Evolutionary conservation across 345 rosid species (phyloP).

Genomic region (Toxicodendron radicans): DNA sequence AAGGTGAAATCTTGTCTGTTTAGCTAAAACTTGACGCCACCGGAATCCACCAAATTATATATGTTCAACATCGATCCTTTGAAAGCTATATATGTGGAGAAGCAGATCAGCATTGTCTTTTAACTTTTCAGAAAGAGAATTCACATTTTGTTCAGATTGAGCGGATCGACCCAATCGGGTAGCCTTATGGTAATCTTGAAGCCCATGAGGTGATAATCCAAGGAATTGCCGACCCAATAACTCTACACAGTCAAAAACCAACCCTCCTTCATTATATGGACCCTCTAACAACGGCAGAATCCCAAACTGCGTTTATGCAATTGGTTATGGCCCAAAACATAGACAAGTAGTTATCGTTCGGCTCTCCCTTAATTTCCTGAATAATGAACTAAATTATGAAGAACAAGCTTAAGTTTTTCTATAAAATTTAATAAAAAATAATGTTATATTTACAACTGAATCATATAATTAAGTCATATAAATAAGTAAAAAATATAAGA

Average conservation of each 20-base stretch:
- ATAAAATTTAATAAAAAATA: too few species aligned
- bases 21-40: too few species aligned
- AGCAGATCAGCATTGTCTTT: too few species aligned
- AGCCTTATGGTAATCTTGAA: conserved; percentile 58
- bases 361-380: conserved; percentile 56
- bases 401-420: too few species aligned
- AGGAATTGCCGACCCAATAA: conserved; percentile 52
- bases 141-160: not conserved
- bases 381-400: not conserved
- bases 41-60: too few species aligned
- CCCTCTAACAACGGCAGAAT: conserved; percentile 45
- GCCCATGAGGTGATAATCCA: conserved; percentile 56
- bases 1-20: too few species aligned
- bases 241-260: conserved; percentile 48
- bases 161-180: conserved; percentile 35
- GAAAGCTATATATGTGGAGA: too few species aligned
- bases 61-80: too few species aligned
- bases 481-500: too few species aligned
- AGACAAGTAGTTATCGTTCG: conserved; percentile 67
- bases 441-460: too few species aligned
- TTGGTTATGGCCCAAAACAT: conserved; percentile 47
- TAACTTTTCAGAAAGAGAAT: too few species aligned
- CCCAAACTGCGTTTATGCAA: conserved; percentile 53
- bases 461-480: too few species aligned
- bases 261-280: conserved; percentile 43